A percentile compares a stretch with the other conserved stretches of the same genome.
phyloP scores from a whole-genome alignment of 345 rosid genomes.

The Populus euphratica region DNA sequence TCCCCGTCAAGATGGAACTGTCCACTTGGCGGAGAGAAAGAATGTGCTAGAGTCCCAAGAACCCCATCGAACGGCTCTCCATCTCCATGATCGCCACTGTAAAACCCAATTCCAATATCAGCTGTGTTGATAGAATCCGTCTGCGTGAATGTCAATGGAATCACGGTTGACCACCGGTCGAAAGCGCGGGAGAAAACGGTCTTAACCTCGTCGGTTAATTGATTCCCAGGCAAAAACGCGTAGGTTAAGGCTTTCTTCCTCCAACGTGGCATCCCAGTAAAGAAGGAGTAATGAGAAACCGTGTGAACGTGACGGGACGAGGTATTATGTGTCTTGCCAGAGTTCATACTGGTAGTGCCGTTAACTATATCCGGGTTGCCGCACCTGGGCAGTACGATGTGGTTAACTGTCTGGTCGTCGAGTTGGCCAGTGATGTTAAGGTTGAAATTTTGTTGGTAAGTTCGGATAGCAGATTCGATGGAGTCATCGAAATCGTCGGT shows the following conservation, averaged over 20 bases:
- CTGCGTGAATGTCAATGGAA: conserved; percentile 57
- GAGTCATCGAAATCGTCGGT: conserved; percentile 66
- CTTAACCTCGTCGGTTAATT: conserved; percentile 44
- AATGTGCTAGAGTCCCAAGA: conserved; percentile 84
- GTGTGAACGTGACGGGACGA: conserved; percentile 38
- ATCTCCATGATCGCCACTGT: conserved; percentile 78
- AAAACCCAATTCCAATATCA: conserved; percentile 70
- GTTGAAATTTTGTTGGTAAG: conserved; percentile 73
- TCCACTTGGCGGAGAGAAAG: conserved; percentile 86
- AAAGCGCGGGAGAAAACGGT: conserved; percentile 69
- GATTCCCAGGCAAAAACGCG: conserved; percentile 51
- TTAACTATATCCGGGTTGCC: conserved; percentile 88
- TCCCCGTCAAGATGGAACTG: conserved; percentile 65
- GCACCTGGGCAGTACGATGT: conserved; percentile 68
- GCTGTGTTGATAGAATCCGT: conserved; percentile 29
- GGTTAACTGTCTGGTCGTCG: conserved; percentile 53
- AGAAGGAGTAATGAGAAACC: conserved; percentile 58
- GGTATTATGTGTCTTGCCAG: conserved; percentile 34
- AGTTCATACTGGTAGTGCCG: conserved; percentile 74
- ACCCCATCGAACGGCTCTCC: conserved; percentile 92
- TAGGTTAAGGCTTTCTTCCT: conserved; percentile 57
- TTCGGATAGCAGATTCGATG: conserved; percentile 54
- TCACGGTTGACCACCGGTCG: conserved; percentile 63
- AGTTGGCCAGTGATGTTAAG: conserved; percentile 71
- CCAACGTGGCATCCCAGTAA: conserved; percentile 77